Percentiles rank a stretch among this genome's conserved stretches.
These are phyloP conservation scores for Micromonas commoda DNA, from an alignment of 139 green algal genomes.

Conservation along the genomic window DNA sequence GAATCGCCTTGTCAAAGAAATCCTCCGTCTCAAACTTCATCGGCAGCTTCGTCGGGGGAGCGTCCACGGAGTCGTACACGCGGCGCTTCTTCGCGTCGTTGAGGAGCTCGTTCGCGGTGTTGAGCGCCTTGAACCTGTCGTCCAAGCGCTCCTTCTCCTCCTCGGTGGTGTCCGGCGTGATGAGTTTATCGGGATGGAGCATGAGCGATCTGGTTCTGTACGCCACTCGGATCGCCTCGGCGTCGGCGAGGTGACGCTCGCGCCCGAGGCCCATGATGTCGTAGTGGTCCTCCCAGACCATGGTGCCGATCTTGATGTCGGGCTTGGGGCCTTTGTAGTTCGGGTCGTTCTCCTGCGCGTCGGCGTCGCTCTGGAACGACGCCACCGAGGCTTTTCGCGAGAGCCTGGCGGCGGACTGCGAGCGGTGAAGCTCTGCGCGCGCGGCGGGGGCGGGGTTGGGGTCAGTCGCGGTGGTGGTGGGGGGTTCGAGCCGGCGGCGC, in stretches of 20 bases:
- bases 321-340: conserved; percentile 13
- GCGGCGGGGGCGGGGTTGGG: not conserved
- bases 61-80: conserved; percentile 27
- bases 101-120: conserved; percentile 14
- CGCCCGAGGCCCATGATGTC: conserved; percentile 4
- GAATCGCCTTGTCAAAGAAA: conserved; percentile 12
- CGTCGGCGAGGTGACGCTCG: not conserved
- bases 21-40: not conserved
- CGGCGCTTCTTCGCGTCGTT: conserved; percentile 14
- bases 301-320: not conserved
- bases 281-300: conserved; percentile 14
- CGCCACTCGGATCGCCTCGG: conserved; percentile 13
- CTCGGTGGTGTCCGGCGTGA: not conserved
- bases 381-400: not conserved
- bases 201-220: not conserved
- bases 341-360: not conserved
- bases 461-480: no score
- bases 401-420: not conserved
- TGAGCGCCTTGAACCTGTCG: conserved; percentile 16
- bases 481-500: no score
- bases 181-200: conserved; percentile 27
- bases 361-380: conserved; percentile 6
- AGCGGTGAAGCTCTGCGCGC: not conserved
- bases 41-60: conserved; percentile 5
- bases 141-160: conserved; percentile 25